A percentile compares a stretch with the other conserved stretches of the same genome.
phyloP scores from a whole-genome alignment of 179 eudicot genomes.

The Drosera spatulata region DNA sequence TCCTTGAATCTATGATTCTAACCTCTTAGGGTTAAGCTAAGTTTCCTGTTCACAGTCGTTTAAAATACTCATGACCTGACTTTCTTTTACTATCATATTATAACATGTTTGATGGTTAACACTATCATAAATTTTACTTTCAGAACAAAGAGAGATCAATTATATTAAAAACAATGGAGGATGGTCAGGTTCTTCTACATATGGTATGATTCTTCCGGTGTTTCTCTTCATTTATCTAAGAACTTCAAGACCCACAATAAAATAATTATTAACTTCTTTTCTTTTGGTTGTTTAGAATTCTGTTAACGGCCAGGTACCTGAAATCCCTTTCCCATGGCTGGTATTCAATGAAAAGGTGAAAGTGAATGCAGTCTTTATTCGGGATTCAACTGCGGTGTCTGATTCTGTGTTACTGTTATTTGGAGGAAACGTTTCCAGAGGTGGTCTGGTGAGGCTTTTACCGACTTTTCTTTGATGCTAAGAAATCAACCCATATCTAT shows the following conservation, averaged over 20 bases:
- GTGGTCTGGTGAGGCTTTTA: constrained; percentile 43
- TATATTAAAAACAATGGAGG: constrained; percentile 71
- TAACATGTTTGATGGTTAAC: background rate
- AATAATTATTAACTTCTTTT: background rate
- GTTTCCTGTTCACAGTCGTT: too few relatives aligned
- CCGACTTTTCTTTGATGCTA: background rate
- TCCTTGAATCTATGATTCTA: too few relatives aligned
- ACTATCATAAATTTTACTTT: constrained; percentile 3
- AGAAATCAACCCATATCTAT: background rate
- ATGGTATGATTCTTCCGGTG: constrained; percentile 34
- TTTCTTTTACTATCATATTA: background rate
- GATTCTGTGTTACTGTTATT: constrained; percentile 66
- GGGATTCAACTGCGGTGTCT: constrained; percentile 77
- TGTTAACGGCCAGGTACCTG: constrained; percentile 54
- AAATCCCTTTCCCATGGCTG: constrained; percentile 75
- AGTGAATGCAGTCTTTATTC: constrained; percentile 66
- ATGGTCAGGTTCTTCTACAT: constrained; percentile 59
- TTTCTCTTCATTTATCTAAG: background rate
- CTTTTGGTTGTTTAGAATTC: constrained; percentile 34
- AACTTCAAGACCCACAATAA: background rate
- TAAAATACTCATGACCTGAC: too few relatives aligned
- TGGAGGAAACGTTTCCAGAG: constrained; percentile 59
- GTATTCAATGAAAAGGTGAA: constrained; percentile 82
- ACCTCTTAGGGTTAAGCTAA: too few relatives aligned
- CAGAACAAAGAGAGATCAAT: constrained; percentile 64